A percentile compares a stretch with the other conserved stretches of the same genome.
phyloP scores from a whole-genome alignment of 2,329 filamentous ascomycete species.

The Aspergillus phoenicis region DNA sequence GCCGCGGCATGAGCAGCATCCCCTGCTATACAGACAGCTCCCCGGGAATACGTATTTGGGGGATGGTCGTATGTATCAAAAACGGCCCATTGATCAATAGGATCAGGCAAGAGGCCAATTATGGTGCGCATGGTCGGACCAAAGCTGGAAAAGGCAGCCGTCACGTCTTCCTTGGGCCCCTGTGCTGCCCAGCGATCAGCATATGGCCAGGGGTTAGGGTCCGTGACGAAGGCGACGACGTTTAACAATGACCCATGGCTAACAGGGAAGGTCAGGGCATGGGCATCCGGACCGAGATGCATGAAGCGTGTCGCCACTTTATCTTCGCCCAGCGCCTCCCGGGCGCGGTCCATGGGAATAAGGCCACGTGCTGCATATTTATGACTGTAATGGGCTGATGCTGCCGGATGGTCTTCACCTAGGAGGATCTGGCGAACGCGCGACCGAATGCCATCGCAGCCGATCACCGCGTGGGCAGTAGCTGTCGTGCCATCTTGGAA shows the following conservation, averaged over 20 bases:
- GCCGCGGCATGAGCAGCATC: constrained; percentile 19
- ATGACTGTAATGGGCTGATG: constrained; percentile 54
- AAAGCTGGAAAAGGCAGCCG: constrained; percentile 6
- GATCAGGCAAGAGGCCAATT: too few relatives aligned
- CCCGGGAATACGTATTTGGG: background rate
- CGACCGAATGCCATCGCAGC: constrained; percentile 66
- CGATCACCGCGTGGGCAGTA: constrained; percentile 39
- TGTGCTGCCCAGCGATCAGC: constrained; percentile 6
- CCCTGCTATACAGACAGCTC: constrained; percentile 13
- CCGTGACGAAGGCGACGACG: constrained; percentile 24
- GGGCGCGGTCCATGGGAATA: constrained; percentile 59
- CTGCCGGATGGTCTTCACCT: constrained; percentile 33
- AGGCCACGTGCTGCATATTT: constrained; percentile 65
- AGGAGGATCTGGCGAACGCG: constrained; percentile 54
- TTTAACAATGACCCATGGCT: constrained; percentile 19
- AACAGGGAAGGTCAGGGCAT: constrained; percentile 58
- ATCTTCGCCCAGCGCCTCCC: constrained; percentile 52
- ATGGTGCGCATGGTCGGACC: too few relatives aligned
- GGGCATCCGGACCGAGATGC: constrained; percentile 59
- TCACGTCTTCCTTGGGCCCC: constrained; percentile 22
- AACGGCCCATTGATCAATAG: constrained; percentile 10
- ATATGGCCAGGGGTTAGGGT: constrained; percentile 17
- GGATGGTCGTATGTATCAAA: constrained; percentile 15
- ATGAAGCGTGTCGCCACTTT: constrained; percentile 54
- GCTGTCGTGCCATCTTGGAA: constrained; percentile 5